Evolutionary conservation across 1,139 yeast species (phyloP), one percentile per base, ranked within the genome.

Genomic region (Torulaspora pretoriensis): DNA sequence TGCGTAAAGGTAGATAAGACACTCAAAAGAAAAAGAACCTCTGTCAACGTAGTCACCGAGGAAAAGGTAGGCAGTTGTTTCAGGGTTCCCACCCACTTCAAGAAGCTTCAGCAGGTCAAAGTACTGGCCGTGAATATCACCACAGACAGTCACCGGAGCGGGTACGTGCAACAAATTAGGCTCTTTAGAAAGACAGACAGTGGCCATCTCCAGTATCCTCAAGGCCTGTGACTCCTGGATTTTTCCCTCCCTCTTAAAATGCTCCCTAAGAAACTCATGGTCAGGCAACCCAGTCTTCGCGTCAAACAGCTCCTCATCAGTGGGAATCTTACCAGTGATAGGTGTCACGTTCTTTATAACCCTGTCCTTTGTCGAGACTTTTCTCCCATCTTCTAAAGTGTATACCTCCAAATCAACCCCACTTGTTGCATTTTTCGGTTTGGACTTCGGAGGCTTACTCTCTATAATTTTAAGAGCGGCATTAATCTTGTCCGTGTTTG

Each of bases 21-120:
- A 86, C 68, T 92, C 98, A 48, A 89, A 80, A 12, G 97, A 86
- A 60, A 86, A 90, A 33, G 88, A 82, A 3, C 98, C 98, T 54
- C 98, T 74, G 67, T 92, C 98, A 27, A 92, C 98, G 61, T 92
- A 92, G 67, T 92, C 98, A 13, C 98, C 98, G 50, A 92, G 68
- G 59, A 92, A 92, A 48, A 92, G 70, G 64, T 89, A 92, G 10
- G 86, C 76, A 0, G 95, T 84, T 28, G 64, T 69, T 12, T 73
- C 74, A 2, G 97, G 97, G 61, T 83, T 83, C 2, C 97, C 98
- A 30, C 97, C 96, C 22, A 90, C 95, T 63, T 92, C 97, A 64
- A 92, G 88, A 41, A 92, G 69, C 66, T 90, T 90, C 80, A 90
- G 76, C 56, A 92, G 73, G 66, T 92, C 98, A 61, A 78, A 92